Conservation (phyloP, 2,329 filamentous ascomycete species). For the Metarhizium album region DNA sequence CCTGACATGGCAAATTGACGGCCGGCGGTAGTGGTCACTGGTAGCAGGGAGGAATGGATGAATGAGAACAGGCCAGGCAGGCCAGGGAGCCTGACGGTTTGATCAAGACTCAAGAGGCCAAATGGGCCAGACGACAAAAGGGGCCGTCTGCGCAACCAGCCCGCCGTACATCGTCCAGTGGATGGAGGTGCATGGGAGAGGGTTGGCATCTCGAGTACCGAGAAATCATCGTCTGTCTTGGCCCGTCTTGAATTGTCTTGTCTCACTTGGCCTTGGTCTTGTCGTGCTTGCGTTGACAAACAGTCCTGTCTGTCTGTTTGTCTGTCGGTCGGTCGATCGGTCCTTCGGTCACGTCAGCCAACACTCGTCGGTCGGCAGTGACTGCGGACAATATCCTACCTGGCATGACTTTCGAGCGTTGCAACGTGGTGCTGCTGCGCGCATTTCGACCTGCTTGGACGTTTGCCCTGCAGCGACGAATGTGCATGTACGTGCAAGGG, state of each 20-base stretch:
- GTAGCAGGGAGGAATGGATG: not conserved
- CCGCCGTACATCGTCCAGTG: too few relatives aligned
- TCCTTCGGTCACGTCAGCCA: not conserved
- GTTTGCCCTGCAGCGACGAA: not conserved
- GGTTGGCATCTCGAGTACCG: too few relatives aligned
- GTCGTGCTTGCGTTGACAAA: not conserved
- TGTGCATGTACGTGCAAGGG: not conserved
- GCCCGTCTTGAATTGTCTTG: not conserved
- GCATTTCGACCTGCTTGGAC: not conserved
- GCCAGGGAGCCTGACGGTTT: not conserved
- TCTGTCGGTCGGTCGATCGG: too few relatives aligned
- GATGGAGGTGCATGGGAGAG: too few relatives aligned
- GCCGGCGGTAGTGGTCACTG: not conserved
- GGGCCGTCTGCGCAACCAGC: too few relatives aligned
- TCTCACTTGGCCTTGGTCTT: not conserved
- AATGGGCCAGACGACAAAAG: not conserved
- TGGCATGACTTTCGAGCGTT: not conserved
- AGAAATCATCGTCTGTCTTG: too few relatives aligned
- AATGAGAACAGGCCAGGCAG: not conserved
- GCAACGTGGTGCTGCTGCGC: not conserved
- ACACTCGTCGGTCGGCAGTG: not conserved
- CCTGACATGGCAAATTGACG: not conserved
- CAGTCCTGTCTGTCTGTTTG: too few relatives aligned
- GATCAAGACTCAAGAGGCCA: not conserved
- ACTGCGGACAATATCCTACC: not conserved